phyloP scores from a whole-genome alignment of 768 basidiomycete species.

The Calocera viscosa region DNA sequence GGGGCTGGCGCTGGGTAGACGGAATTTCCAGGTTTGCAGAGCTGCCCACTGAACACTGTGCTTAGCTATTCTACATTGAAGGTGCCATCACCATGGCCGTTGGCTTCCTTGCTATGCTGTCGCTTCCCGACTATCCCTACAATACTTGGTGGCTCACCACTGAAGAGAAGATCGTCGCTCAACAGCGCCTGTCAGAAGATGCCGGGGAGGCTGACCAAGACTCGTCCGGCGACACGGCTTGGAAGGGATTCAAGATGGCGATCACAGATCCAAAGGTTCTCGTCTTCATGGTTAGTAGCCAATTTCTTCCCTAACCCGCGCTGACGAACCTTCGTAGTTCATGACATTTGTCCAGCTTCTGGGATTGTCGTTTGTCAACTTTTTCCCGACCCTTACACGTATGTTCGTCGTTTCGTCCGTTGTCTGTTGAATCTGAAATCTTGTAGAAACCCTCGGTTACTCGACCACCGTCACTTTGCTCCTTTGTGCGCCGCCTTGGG shows the following conservation, averaged over 20 bases:
- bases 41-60: background rate
- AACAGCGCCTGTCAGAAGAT: slow-evolving; percentile 54
- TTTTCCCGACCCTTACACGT: slow-evolving; percentile 35
- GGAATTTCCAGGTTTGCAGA: background rate
- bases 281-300: slow-evolving; percentile 35
- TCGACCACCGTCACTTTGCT: slow-evolving; percentile 45
- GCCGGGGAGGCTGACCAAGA: slow-evolving; percentile 56
- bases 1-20: slow-evolving; percentile 50
- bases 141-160: slow-evolving; percentile 50
- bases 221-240: slow-evolving; percentile 39
- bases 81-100: slow-evolving; percentile 51
- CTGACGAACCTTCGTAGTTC: background rate
- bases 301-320: background rate
- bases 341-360: slow-evolving; percentile 2
- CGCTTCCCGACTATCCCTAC: slow-evolving; percentile 19
- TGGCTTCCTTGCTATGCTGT: slow-evolving; percentile 44
- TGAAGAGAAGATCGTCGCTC: slow-evolving; percentile 44
- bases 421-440: background rate
- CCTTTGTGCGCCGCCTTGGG: slow-evolving; percentile 44
- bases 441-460: slow-evolving; percentile 41
- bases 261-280: slow-evolving; percentile 43
- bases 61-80: slow-evolving; percentile 55
- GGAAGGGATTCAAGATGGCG: slow-evolving; percentile 43
- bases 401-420: background rate
- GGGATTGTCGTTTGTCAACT: slow-evolving; percentile 20